Evolutionary conservation across 1,139 yeast genomes (phyloP).

Genomic region (Pichia inconspicua): DNA sequence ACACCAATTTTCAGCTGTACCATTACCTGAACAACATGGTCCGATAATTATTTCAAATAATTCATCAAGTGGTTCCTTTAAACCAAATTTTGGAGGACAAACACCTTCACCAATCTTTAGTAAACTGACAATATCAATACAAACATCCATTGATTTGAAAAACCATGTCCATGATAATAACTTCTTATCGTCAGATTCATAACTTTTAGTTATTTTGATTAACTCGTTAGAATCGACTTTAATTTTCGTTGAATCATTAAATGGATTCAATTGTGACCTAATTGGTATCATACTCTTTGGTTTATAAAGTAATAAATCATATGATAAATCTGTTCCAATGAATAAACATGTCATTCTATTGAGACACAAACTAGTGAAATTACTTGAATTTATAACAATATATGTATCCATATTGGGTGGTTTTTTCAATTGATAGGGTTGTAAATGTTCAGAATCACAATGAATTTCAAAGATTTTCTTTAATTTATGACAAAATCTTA

Average conservation of each 20-base stretch:
- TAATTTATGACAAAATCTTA: constrained; percentile 16
- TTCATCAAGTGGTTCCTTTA: constrained; percentile 10
- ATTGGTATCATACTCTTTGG: constrained; percentile 19
- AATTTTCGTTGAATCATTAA: constrained; percentile 18
- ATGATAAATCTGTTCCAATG: constrained; percentile 25
- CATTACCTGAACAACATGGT: constrained; percentile 18
- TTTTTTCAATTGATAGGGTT: constrained; percentile 15
- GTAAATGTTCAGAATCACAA: constrained; percentile 8
- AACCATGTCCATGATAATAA: constrained; percentile 16
- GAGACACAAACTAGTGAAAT: constrained; percentile 28
- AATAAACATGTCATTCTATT: constrained; percentile 26
- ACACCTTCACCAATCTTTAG: constrained; percentile 31
- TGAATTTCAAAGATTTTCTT: constrained; percentile 9
- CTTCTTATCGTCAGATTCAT: constrained; percentile 4
- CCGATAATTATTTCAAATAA: constrained; percentile 19
- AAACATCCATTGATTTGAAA: constrained; percentile 13
- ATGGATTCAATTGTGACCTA: constrained; percentile 15
- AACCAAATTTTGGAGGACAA: constrained; percentile 17
- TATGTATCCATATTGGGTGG: constrained; percentile 13
- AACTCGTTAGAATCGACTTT: constrained; percentile 11
- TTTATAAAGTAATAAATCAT: constrained; percentile 25
- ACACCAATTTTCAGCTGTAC: constrained; percentile 15
- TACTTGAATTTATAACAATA: constrained; percentile 30
- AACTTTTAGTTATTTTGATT: constrained; percentile 2
- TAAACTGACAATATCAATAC: constrained; percentile 18